Conservation (phyloP, 2,329 filamentous ascomycete genomes). For the Hymenoscyphus occultus region DNA sequence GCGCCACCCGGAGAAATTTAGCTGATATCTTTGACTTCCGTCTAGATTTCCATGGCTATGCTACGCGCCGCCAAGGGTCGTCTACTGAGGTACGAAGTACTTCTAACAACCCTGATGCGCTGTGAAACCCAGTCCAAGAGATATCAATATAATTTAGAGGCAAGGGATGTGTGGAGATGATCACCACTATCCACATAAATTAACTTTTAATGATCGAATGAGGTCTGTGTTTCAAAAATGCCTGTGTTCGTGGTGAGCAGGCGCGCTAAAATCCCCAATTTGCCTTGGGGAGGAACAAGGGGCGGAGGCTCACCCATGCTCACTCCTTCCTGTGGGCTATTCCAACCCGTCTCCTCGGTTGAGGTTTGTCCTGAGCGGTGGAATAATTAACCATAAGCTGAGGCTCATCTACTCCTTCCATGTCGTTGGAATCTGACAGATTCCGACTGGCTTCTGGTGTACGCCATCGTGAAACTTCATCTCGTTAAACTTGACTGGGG, state of each 20-base stretch:
- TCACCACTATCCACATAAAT: conserved; percentile 12
- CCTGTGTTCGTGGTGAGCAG: not conserved
- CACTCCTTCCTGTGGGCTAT: not conserved
- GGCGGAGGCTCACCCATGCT: too few species aligned
- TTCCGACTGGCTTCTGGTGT: not conserved
- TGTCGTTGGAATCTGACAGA: not conserved
- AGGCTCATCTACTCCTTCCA: not conserved
- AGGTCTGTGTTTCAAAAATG: conserved; percentile 3
- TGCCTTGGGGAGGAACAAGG: not conserved
- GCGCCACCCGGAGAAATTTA: not conserved
- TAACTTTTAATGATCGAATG: not conserved
- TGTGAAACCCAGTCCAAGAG: conserved; percentile 6
- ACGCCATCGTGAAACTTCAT: not conserved
- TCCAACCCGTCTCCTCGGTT: not conserved
- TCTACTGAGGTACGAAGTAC: not conserved
- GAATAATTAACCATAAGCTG: not conserved
- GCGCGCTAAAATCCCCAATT: not conserved
- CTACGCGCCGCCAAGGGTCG: not conserved
- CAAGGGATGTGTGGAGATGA: not conserved
- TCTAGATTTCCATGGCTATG: not conserved
- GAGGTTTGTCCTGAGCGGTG: conserved; percentile 4
- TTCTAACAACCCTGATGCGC: not conserved
- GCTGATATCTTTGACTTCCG: not conserved
- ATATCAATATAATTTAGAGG: conserved; percentile 10
- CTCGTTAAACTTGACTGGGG: not conserved